Evolutionary conservation across 1,139 yeast species (phyloP).

Genomic region (Yamadazyma diospyri): DNA sequence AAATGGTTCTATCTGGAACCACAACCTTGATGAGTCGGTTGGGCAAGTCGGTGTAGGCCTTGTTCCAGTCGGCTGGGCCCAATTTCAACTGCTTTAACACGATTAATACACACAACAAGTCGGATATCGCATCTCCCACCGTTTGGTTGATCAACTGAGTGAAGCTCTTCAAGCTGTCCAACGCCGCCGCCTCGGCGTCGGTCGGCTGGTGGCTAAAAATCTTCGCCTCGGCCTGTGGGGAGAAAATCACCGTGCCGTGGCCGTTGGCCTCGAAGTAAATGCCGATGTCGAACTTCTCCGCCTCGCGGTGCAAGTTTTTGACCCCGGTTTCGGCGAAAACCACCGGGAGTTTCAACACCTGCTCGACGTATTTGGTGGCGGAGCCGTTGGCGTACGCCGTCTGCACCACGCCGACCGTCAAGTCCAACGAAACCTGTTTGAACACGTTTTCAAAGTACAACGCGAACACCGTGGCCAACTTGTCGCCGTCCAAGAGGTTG

Average conservation of each 20-base stretch:
- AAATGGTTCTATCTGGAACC: conserved; percentile 76
- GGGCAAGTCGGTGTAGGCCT: conserved; percentile 78
- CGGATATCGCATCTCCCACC: conserved; percentile 96
- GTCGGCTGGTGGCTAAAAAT: conserved; percentile 23
- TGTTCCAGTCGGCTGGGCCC: conserved; percentile 71
- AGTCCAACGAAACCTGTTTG: conserved; percentile 30
- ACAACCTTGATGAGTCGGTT: conserved; percentile 76
- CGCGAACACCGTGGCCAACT: conserved; percentile 83
- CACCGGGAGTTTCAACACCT: conserved; percentile 69
- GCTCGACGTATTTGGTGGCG: conserved; percentile 69
- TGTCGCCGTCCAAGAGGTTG: conserved; percentile 87
- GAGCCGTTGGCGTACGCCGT: conserved; percentile 98
- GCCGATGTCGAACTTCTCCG: conserved; percentile 81
- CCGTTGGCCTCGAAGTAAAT: conserved; percentile 98
- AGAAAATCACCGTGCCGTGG: conserved; percentile 94
- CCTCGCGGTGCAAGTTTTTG: conserved; percentile 89
- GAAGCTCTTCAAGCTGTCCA: conserved; percentile 52
- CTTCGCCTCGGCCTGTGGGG: conserved; percentile 48
- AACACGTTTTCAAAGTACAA: conserved; percentile 57
- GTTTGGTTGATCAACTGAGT: conserved; percentile 85
- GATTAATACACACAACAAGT: conserved; percentile 71
- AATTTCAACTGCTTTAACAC: conserved; percentile 55
- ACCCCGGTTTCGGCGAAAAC: conserved; percentile 95
- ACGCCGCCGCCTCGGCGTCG: conserved; percentile 35
- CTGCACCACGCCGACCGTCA: conserved; percentile 83